These are phyloP conservation scores for Desmodesmus armatus DNA, from an alignment of 139 green algal species.

Conservation along the genomic window DNA sequence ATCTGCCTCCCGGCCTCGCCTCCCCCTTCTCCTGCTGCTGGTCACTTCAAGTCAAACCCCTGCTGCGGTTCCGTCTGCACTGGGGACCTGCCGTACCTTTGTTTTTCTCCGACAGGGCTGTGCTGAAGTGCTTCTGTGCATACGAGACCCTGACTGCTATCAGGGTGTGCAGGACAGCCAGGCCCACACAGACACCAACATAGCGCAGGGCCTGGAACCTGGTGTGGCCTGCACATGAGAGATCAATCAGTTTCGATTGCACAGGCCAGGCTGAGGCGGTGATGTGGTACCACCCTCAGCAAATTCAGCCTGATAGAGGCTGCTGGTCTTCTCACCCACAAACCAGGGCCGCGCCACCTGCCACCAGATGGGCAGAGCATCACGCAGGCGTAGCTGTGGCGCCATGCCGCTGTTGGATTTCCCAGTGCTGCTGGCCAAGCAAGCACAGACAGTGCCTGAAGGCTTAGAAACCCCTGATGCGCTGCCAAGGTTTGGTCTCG, in stretches of 20 bases:
- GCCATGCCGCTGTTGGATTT: no score
- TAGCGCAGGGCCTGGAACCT: constrained; percentile 50
- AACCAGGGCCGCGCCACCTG: constrained; percentile 17
- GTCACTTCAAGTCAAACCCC: no score
- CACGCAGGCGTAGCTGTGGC: background rate
- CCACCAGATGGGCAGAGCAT: constrained; percentile 24
- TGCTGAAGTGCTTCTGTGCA: constrained; percentile 77
- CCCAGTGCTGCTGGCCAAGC: no score
- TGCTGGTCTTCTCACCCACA: no score
- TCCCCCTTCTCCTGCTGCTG: no score
- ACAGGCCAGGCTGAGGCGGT: background rate
- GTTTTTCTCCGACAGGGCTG: constrained; percentile 76
- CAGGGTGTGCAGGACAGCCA: constrained; percentile 63
- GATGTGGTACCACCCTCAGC: background rate
- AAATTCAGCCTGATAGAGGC: background rate
- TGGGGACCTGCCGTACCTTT: no score
- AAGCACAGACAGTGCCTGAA: no score
- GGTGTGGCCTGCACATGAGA: constrained; percentile 51
- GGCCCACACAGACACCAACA: constrained; percentile 16
- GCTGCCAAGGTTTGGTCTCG: background rate
- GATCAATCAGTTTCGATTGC: background rate
- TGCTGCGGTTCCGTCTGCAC: no score
- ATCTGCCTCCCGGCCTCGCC: no score
- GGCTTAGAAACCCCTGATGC: background rate
- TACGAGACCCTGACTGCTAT: constrained; percentile 70